Evolutionary conservation across 164 flowering plant genomes (phyloP).

Genomic region (Hamamelis virginiana): DNA sequence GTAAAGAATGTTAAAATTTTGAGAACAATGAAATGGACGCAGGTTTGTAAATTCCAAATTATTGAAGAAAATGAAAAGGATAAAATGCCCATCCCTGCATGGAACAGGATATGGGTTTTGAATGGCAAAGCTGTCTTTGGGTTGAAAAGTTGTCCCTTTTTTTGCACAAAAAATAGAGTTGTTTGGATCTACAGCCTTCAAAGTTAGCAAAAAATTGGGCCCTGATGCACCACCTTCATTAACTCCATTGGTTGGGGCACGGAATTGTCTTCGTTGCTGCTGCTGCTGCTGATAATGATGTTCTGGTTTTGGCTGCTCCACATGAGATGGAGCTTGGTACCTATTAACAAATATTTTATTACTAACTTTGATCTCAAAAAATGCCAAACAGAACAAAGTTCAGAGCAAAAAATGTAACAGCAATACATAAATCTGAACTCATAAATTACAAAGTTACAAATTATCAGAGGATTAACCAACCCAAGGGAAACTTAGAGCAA

Average conservation of each 20-base stretch:
- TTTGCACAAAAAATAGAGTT: no score
- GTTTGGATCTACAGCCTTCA: no score
- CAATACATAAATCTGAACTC: conserved; percentile 4
- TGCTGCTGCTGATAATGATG: conserved; percentile 40
- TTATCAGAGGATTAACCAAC: no score
- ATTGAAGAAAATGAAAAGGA: no score
- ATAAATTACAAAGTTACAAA: no score
- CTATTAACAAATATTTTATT: conserved; percentile 26
- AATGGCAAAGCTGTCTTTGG: no score
- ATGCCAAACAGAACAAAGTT: background rate
- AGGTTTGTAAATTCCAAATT: no score
- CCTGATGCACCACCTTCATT: conserved; percentile 46
- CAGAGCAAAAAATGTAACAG: background rate
- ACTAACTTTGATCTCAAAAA: background rate
- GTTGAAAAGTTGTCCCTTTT: no score
- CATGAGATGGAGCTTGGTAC: conserved; percentile 66
- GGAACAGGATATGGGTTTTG: no score
- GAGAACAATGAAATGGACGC: background rate
- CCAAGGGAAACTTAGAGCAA: no score
- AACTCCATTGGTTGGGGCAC: conserved; percentile 35
- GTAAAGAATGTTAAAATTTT: conserved; percentile 7
- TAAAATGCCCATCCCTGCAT: no score
- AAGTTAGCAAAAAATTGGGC: background rate
- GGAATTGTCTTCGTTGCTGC: conserved; percentile 43
- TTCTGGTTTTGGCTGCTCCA: conserved; percentile 45